Percentiles rank a stretch among this genome's conserved stretches.
Conservation (phyloP, 192 early-diverging fungal genomes). For the Backusella psychrophila region DNA sequence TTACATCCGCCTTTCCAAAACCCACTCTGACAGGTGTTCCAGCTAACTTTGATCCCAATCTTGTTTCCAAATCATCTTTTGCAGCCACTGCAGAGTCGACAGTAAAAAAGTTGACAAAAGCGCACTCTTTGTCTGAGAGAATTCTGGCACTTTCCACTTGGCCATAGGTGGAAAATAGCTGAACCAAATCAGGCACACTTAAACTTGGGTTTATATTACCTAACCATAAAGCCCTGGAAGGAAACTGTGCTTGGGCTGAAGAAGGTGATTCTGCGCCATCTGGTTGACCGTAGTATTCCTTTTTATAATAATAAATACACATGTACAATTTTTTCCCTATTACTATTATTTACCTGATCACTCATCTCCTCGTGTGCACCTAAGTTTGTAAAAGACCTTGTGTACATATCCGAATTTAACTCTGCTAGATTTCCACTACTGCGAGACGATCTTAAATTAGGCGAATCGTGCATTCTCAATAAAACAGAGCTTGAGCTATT, state of each 20-base stretch:
- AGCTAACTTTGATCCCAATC: slow-evolving; percentile 71
- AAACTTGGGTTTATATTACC: slow-evolving; percentile 90
- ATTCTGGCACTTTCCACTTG: slow-evolving; percentile 88
- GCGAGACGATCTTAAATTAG: not conserved
- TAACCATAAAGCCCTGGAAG: slow-evolving; percentile 91
- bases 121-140: slow-evolving; percentile 94
- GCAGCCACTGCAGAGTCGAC: slow-evolving; percentile 89
- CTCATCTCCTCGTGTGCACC: slow-evolving; percentile 3
- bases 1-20: slow-evolving; percentile 72
- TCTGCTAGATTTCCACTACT: slow-evolving; percentile 2
- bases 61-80: slow-evolving; percentile 74
- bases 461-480: not conserved
- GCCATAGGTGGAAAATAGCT: slow-evolving; percentile 85
- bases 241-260: slow-evolving; percentile 49
- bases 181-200: slow-evolving; percentile 74
- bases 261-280: slow-evolving; percentile 15
- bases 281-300: slow-evolving; percentile 16
- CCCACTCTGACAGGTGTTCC: slow-evolving; percentile 76
- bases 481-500: not conserved
- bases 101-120: slow-evolving; percentile 88
- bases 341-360: slow-evolving; percentile 3
- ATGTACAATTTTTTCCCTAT: not conserved
- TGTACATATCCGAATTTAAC: slow-evolving; percentile 5
- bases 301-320: not conserved
- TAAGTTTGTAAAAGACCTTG: not conserved